Base-by-base conservation (phyloP, 331 rosid genomes). In the Prunus yedoensis region DNA sequence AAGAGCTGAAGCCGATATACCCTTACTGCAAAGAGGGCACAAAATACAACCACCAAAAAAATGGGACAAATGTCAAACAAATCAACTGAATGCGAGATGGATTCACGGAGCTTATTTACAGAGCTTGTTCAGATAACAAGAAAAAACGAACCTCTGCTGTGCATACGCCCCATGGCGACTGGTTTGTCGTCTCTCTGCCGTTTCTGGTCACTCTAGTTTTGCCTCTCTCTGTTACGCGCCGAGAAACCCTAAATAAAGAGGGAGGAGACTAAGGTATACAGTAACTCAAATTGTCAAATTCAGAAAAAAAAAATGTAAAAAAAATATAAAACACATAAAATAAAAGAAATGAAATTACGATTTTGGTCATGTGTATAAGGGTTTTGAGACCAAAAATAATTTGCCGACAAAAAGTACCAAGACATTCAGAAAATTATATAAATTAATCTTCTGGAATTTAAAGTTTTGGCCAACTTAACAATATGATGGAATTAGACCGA, bases 1-100 rank as follows among this genome's bases (percentile, higher is more conserved):
- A 47, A 87, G 84, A 80, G 90, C 92, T 10, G 94, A 89, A 65
- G 85, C 83, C 17, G 92, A 89, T 52, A 89, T 89, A 81, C 94
- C 94, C 85, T 89, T 89, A 25, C 91, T 89, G 91, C 3, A 71
- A 83, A 25, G 23, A 70, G 8, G 2, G 43, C 43, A 38, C 43
- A 38, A 38, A 38, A 38, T 38, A 6, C 9, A 38, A 38, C 43
- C 27, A n/a, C 27, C 41, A 13, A 30, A 61, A 61, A 61, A 28
- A n/a, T 14, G 43, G 10, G 23, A 2, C 18, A n/a, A 28, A 73
- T 51, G 9, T 51, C 7, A 58, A 58, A 58, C 16, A 28, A 25
- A 3, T 58, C 3, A 27, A 38, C 43, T 5, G 9, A 38, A 38
- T 38, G 43, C 9, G 2, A 6, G 41, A 35, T 6, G 43, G 43